phyloP scores from a whole-genome alignment of 2,329 filamentous ascomycete species.

The Phyllosticta citriasiana region DNA sequence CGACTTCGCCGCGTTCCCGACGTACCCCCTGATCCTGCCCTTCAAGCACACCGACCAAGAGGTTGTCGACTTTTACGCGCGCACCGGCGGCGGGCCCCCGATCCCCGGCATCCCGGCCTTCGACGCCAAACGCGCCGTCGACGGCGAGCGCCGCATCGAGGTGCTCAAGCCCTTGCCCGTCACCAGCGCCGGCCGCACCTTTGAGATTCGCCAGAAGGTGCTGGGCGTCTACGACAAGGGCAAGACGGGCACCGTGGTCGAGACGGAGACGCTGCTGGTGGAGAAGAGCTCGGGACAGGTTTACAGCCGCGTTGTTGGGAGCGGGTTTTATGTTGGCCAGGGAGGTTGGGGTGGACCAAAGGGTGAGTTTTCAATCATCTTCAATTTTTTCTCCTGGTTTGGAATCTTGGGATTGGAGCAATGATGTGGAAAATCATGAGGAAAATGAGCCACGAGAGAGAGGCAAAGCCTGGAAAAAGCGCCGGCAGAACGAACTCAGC shows the following conservation, averaged over 20 bases:
- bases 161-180: slow-evolving; percentile 68
- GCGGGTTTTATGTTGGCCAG: slow-evolving; percentile 71
- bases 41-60: slow-evolving; percentile 70
- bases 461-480: neutral
- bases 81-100: slow-evolving; percentile 50
- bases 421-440: neutral
- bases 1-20: slow-evolving; percentile 78
- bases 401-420: neutral
- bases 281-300: slow-evolving; percentile 59
- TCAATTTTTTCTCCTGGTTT: neutral
- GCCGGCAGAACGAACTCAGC: neutral
- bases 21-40: slow-evolving; percentile 72
- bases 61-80: slow-evolving; percentile 74
- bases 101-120: slow-evolving; percentile 72
- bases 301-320: slow-evolving; percentile 59
- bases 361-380: slow-evolving; percentile 39
- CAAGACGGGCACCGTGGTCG: slow-evolving; percentile 69
- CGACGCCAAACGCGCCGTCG: slow-evolving; percentile 63
- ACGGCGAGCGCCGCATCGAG: slow-evolving; percentile 72
- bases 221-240: slow-evolving; percentile 83
- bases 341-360: slow-evolving; percentile 84
- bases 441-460: neutral
- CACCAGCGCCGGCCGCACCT: slow-evolving; percentile 55
- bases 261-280: slow-evolving; percentile 68
- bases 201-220: slow-evolving; percentile 68